phyloP scores from a whole-genome alignment of 441 rosid genomes.

The Melianthus villosus region DNA sequence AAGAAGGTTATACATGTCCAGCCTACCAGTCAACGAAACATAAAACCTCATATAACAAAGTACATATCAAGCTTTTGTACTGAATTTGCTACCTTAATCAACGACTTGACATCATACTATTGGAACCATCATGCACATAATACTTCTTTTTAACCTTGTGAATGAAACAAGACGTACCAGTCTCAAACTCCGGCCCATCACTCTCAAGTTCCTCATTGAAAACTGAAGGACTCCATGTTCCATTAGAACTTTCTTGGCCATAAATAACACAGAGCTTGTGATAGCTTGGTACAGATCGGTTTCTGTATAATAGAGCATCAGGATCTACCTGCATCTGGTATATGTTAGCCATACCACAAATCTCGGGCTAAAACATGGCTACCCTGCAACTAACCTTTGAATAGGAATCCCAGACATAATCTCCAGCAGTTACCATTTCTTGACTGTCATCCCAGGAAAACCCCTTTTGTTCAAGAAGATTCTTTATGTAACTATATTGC shows the following conservation, averaged over 20 bases:
- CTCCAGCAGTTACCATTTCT: constrained; percentile 29
- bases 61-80: background rate
- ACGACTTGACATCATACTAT: constrained; percentile 2
- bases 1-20: no score
- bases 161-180: constrained; percentile 27
- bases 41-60: background rate
- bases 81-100: background rate
- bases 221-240: constrained; percentile 12
- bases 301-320: constrained; percentile 20
- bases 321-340: constrained; percentile 24
- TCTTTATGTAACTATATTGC: constrained; percentile 19
- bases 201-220: constrained; percentile 9
- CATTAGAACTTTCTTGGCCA: constrained; percentile 24
- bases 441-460: constrained; percentile 35
- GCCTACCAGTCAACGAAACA: background rate
- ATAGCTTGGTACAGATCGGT: constrained; percentile 22
- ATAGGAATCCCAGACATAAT: constrained; percentile 28
- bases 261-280: constrained; percentile 33
- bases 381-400: constrained; percentile 14
- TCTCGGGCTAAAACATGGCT: background rate
- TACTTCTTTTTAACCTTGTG: no score
- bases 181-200: constrained; percentile 11
- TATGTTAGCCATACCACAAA: constrained; percentile 6
- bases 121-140: constrained; percentile 2
- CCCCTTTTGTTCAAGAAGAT: constrained; percentile 27